A percentile compares a stretch with the other conserved stretches of the same genome.
Evolutionary conservation across 2,329 filamentous ascomycete species (phyloP).

Genomic region (Trichoderma polysporum): DNA sequence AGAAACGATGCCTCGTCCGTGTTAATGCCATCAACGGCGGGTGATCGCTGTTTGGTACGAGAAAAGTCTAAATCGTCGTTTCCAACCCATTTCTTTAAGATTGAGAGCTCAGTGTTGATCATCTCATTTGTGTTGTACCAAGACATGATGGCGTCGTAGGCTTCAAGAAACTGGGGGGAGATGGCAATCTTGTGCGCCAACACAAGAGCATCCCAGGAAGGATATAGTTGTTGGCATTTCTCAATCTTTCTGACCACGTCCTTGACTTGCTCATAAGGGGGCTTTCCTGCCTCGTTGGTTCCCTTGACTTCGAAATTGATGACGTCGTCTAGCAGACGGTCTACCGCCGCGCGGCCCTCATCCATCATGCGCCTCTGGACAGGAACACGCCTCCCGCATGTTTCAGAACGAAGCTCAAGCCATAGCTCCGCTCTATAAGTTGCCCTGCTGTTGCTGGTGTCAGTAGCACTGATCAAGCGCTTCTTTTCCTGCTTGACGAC

Average conservation of each 20-base stretch:
- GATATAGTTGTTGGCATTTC: constrained; percentile 81
- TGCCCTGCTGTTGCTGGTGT: constrained; percentile 56
- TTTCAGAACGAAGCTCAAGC: constrained; percentile 80
- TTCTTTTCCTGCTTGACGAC: constrained; percentile 99
- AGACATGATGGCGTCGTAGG: constrained; percentile 83
- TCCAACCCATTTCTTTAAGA: constrained; percentile 93
- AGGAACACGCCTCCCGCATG: constrained; percentile 78
- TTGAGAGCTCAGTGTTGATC: constrained; percentile 90
- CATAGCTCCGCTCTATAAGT: constrained; percentile 80
- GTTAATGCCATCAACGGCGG: constrained; percentile 65
- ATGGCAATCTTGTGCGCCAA: constrained; percentile 72
- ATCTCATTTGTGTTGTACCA: constrained; percentile 98
- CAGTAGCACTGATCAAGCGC: constrained; percentile 76
- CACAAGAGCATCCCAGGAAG: constrained; percentile 73
- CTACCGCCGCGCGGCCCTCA: constrained; percentile 72
- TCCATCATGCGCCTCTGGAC: constrained; percentile 87
- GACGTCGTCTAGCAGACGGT: constrained; percentile 78
- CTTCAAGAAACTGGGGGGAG: constrained; percentile 74
- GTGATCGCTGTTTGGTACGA: constrained; percentile 67
- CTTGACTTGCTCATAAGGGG: constrained; percentile 82
- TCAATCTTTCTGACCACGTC: constrained; percentile 90
- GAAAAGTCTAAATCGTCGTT: constrained; percentile 93
- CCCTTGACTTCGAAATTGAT: constrained; percentile 93
- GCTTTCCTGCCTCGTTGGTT: constrained; percentile 85
- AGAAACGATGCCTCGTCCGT: constrained; percentile 90